Conservation (phyloP, 306 rosid species). For the Rosa rugosa region DNA sequence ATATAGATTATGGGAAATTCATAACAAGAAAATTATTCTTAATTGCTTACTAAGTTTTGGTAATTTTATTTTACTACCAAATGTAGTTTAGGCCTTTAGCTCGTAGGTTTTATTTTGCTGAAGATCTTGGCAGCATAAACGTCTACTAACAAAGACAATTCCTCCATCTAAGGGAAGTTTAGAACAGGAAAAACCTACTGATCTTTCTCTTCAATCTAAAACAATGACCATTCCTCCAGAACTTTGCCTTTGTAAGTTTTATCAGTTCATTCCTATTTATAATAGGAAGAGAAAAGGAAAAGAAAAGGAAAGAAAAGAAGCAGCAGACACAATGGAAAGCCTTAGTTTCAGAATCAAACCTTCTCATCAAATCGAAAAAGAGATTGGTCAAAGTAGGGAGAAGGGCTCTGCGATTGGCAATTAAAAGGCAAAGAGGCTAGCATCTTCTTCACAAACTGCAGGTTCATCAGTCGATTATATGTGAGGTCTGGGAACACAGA, state of each 20-base stretch:
- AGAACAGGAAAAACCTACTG: neutral
- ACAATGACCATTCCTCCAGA: neutral
- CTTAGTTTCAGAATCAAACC: conserved; percentile 45
- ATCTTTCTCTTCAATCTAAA: neutral
- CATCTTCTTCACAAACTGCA: conserved; percentile 98
- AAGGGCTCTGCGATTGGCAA: conserved; percentile 95
- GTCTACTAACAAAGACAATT: neutral
- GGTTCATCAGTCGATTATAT: conserved; percentile 25
- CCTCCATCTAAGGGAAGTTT: neutral
- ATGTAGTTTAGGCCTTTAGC: neutral
- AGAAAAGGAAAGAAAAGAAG: neutral
- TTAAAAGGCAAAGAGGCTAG: conserved; percentile 77
- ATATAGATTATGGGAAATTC: neutral
- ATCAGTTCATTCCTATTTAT: neutral
- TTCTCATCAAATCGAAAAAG: conserved; percentile 93
- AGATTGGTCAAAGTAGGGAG: conserved; percentile 94
- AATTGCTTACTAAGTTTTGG: neutral
- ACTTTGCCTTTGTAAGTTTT: neutral
- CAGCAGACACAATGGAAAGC: neutral
- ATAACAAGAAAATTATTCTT: neutral
- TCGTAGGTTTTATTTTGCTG: neutral
- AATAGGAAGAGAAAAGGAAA: neutral
- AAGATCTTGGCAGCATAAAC: neutral
- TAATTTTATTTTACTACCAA: neutral
- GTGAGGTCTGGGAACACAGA: conserved; percentile 18